Conservation (phyloP, 2,329 filamentous ascomycete species). For the Epichloe gansuensis region DNA sequence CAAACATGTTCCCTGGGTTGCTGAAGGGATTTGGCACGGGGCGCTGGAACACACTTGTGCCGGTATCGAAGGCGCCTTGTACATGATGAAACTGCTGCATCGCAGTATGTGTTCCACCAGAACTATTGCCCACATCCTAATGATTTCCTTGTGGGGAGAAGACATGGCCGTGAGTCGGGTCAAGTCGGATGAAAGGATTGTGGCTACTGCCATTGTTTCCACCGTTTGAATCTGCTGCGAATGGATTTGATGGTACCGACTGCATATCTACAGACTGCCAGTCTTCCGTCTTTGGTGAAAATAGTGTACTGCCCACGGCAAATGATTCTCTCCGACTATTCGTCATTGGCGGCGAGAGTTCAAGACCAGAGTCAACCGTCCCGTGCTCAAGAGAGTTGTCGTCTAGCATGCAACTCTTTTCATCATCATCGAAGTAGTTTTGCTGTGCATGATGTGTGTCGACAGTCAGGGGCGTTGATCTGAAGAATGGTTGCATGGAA, state of each 20-base stretch:
- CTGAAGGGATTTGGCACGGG: slow-evolving; percentile 43
- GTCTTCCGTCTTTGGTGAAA: slow-evolving; percentile 52
- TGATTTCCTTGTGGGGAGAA: slow-evolving; percentile 28
- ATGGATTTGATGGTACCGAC: slow-evolving; percentile 48
- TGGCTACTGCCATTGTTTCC: slow-evolving; percentile 38
- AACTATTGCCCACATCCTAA: slow-evolving; percentile 55
- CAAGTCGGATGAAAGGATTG: slow-evolving; percentile 56
- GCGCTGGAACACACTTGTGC: slow-evolving; percentile 39
- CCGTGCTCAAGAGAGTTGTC: slow-evolving; percentile 47
- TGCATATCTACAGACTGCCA: slow-evolving; percentile 55
- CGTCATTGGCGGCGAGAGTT: slow-evolving; percentile 50
- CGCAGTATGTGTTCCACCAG: slow-evolving; percentile 60
- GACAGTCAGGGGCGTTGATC: slow-evolving; percentile 36
- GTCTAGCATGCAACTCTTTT: slow-evolving; percentile 42
- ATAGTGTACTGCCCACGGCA: slow-evolving; percentile 40
- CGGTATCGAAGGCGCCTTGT: slow-evolving; percentile 41
- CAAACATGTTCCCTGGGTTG: slow-evolving; percentile 42
- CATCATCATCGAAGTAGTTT: slow-evolving; percentile 48
- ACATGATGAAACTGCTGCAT: slow-evolving; percentile 52
- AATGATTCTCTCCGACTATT: slow-evolving; percentile 53
- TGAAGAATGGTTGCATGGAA: slow-evolving; percentile 38
- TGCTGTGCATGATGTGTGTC: slow-evolving; percentile 37
- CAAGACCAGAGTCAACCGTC: slow-evolving; percentile 46
- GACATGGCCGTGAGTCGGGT: slow-evolving; percentile 32
- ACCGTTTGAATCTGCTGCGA: slow-evolving; percentile 41